These are phyloP conservation scores for Euphrasia arctica DNA, from an alignment of 305 asterid genomes.

Conservation along the genomic window DNA sequence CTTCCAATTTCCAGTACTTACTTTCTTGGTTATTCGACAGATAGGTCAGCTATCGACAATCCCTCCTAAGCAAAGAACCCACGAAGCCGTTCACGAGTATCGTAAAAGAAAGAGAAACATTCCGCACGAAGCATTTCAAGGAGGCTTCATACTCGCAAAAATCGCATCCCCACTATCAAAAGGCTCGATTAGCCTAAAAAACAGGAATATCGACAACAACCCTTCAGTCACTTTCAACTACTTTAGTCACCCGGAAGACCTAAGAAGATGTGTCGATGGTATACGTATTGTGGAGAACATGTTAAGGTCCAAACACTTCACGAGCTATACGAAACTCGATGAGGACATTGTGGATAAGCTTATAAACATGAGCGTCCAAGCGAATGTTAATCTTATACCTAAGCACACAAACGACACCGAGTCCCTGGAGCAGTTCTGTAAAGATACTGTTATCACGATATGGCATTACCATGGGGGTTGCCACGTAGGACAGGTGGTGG, in stretches of 20 bases:
- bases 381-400: constrained; percentile 88
- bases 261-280: constrained; percentile 68
- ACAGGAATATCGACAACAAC: constrained; percentile 74
- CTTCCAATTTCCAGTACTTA: too few species aligned
- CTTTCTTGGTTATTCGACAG: constrained; percentile 33
- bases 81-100: constrained; percentile 58
- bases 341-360: constrained; percentile 45
- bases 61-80: constrained; percentile 73
- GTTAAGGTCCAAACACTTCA: constrained; percentile 54
- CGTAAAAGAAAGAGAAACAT: constrained; percentile 49
- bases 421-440: constrained; percentile 81
- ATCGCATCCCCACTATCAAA: constrained; percentile 67
- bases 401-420: constrained; percentile 70
- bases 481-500: constrained; percentile 76
- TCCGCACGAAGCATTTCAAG: constrained; percentile 78
- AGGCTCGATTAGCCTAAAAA: constrained; percentile 54
- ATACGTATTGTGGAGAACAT: constrained; percentile 68
- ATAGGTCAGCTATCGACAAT: constrained; percentile 93
- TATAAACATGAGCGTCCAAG: constrained; percentile 70
- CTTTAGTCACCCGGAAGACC: constrained; percentile 75
- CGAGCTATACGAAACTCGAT: constrained; percentile 46
- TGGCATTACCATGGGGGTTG: constrained; percentile 99
- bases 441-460: constrained; percentile 87
- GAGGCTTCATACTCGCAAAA: constrained; percentile 91
- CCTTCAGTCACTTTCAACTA: constrained; percentile 93